phyloP scores from a whole-genome alignment of 768 basidiomycete species.

The Tulasnella sp. region DNA sequence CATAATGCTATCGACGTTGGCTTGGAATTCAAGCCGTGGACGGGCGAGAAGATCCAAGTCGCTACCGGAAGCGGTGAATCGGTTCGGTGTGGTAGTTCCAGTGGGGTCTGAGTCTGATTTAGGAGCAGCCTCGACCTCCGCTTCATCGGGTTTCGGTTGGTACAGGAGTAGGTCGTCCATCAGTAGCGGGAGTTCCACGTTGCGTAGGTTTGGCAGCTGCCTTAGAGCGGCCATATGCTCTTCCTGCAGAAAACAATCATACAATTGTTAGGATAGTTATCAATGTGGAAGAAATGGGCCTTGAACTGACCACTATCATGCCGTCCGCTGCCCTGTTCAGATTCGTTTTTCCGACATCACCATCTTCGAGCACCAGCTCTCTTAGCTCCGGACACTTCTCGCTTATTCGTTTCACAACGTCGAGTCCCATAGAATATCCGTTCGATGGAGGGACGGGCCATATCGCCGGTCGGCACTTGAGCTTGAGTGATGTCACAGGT shows the following conservation, averaged over 20 bases:
- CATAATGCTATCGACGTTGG: no score
- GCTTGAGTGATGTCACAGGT: not conserved
- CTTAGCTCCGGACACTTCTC: not conserved
- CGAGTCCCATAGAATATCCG: not conserved
- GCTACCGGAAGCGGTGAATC: no score
- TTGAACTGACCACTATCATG: not conserved
- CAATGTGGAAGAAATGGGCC: not conserved
- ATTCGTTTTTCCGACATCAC: conserved; percentile 3
- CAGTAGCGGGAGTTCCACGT: not conserved
- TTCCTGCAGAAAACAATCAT: not conserved
- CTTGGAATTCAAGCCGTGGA: no score
- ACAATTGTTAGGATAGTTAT: not conserved
- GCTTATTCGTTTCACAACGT: not conserved
- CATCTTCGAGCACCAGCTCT: not conserved
- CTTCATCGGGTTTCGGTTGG: no score
- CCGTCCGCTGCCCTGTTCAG: not conserved
- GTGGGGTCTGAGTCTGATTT: no score
- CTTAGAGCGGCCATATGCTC: not conserved
- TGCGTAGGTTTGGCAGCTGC: not conserved
- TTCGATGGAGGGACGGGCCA: not conserved
- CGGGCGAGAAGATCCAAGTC: no score
- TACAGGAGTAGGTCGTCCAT: not conserved
- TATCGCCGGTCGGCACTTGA: conserved; percentile 9
- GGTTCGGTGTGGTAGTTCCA: no score
- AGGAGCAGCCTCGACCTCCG: no score